These are phyloP conservation scores for Nicotiana rustica DNA, from an alignment of 305 asterid genomes.

Conservation along the genomic window DNA sequence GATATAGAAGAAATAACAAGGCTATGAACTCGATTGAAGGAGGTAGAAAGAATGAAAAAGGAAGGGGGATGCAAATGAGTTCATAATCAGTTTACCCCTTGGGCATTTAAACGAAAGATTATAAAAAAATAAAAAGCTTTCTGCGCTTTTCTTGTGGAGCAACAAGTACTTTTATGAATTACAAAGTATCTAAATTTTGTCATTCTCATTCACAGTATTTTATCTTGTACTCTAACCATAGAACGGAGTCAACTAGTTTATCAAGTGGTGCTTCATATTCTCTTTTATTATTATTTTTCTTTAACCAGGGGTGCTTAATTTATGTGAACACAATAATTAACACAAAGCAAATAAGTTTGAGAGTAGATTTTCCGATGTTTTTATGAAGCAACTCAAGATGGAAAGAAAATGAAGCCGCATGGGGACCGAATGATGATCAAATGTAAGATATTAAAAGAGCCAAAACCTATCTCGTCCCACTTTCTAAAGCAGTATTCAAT, in stretches of 20 bases:
- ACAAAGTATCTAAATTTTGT: not conserved
- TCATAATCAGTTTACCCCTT: too few relatives aligned
- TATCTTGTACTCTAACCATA: not conserved
- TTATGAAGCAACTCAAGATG: not conserved
- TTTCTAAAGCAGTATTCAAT: not conserved
- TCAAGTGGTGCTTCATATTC: too few relatives aligned
- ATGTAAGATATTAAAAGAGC: not conserved
- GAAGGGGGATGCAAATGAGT: too few relatives aligned
- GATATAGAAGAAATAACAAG: not conserved
- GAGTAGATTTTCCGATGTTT: too few relatives aligned
- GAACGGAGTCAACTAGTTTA: too few relatives aligned
- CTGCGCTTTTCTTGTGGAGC: not conserved
- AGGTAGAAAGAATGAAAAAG: too few relatives aligned
- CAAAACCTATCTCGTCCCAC: not conserved
- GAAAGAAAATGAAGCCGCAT: not conserved
- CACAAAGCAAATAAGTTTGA: too few relatives aligned
- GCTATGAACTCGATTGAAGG: too few relatives aligned
- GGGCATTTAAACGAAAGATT: not conserved
- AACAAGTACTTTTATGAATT: not conserved
- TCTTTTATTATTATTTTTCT: too few relatives aligned
- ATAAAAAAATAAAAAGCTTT: not conserved
- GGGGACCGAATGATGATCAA: not conserved
- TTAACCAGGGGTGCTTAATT: too few relatives aligned
- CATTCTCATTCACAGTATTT: not conserved
- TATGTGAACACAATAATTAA: too few relatives aligned